Evolutionary conservation across 768 basidiomycete genomes (phyloP).

Genomic region (Tremella fuciformis): DNA sequence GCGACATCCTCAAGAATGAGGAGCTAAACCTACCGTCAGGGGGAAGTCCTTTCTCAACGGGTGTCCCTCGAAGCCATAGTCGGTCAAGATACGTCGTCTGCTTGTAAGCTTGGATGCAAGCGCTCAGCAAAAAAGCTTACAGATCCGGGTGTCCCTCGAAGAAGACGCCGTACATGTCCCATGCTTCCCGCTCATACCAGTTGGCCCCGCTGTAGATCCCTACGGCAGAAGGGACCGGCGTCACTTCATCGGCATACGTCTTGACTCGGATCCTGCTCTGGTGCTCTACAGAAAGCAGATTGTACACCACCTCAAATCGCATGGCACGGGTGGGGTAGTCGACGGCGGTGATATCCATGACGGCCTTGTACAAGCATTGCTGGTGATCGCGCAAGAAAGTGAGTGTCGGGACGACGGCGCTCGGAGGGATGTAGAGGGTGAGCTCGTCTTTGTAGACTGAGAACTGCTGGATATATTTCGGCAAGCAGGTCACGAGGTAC

Average conservation of each 20-base stretch:
- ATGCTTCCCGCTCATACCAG: slow-evolving; percentile 98
- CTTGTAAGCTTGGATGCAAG: too few relatives aligned
- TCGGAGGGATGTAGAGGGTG: slow-evolving; percentile 78
- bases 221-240: slow-evolving; percentile 78
- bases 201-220: slow-evolving; percentile 85
- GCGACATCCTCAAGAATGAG: not conserved
- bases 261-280: slow-evolving; percentile 89
- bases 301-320: slow-evolving; percentile 95
- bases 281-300: slow-evolving; percentile 75
- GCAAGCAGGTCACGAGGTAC: slow-evolving; percentile 86
- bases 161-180: slow-evolving; percentile 97
- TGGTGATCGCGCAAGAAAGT: slow-evolving; percentile 93
- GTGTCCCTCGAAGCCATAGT: slow-evolving; percentile 98
- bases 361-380: slow-evolving; percentile 86
- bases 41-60: slow-evolving; percentile 98
- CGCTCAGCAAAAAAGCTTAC: too few relatives aligned
- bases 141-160: slow-evolving; percentile 95
- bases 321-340: slow-evolving; percentile 91
- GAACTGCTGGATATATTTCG: slow-evolving; percentile 97
- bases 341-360: slow-evolving; percentile 91
- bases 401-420: slow-evolving; percentile 75
- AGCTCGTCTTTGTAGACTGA: slow-evolving; percentile 95
- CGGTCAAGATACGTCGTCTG: slow-evolving; percentile 93
- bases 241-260: slow-evolving; percentile 91
- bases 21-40: slow-evolving; percentile 65